A percentile compares a stretch with the other conserved stretches of the same genome.
Evolutionary conservation across 495 filamentous ascomycete genomes (phyloP).

Genomic region (Glonium stellatum): DNA sequence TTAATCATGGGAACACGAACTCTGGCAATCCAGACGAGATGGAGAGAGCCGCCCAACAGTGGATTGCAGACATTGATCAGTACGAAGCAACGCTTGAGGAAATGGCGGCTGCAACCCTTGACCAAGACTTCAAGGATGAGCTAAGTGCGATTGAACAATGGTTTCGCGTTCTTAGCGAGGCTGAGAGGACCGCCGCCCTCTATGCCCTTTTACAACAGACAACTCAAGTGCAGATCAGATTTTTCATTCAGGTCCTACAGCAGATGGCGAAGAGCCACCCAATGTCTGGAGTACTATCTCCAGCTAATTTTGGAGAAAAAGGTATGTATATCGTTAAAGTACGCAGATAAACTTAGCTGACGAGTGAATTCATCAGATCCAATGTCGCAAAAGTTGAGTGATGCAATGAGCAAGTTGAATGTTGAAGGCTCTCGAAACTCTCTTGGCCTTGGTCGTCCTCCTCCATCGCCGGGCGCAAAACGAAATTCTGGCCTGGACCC

Average conservation of each 20-base stretch:
- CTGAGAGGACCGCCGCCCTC: conserved; percentile 87
- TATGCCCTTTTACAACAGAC: conserved; percentile 97
- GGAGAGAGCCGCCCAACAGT: conserved; percentile 93
- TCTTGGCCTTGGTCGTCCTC: conserved; percentile 58
- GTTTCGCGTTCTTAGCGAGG: conserved; percentile 96
- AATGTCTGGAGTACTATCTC: conserved; percentile 92
- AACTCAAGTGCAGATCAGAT: conserved; percentile 96
- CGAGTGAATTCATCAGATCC: conserved; percentile 55
- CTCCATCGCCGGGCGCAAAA: conserved; percentile 71
- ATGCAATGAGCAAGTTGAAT: conserved; percentile 93
- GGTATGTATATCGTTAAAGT: conserved; percentile 46
- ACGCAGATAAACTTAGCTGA: background rate
- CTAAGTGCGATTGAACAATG: conserved; percentile 98
- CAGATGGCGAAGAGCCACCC: conserved; percentile 98
- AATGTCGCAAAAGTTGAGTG: conserved; percentile 92
- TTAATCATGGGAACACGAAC: conserved; percentile 61
- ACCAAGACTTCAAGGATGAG: conserved; percentile 99
- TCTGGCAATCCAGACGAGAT: conserved; percentile 72
- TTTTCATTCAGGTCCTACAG: conserved; percentile 97
- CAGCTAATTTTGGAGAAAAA: conserved; percentile 91
- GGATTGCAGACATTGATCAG: conserved; percentile 97
- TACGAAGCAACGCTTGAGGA: conserved; percentile 96
- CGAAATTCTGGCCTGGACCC: conserved; percentile 87
- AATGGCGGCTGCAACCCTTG: conserved; percentile 94
- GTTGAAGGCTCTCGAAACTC: conserved; percentile 83